Evolutionary conservation across 805 yeast genomes (phyloP).

Genomic region (Saturnispora halmiae): DNA sequence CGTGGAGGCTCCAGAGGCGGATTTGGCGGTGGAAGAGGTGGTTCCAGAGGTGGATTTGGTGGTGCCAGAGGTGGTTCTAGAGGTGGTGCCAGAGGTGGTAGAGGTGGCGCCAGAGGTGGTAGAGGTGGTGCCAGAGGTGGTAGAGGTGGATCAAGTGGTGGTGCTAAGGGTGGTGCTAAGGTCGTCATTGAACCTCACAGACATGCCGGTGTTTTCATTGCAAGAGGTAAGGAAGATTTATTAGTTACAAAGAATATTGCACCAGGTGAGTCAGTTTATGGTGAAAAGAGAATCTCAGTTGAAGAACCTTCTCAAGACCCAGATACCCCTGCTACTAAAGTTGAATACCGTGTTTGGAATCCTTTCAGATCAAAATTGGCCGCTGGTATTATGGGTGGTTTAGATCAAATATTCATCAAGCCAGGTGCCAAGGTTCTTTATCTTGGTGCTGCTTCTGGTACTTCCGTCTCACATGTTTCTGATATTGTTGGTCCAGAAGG

Average conservation of each 20-base stretch:
- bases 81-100: slow-evolving; percentile 41
- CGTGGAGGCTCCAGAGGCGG: slow-evolving; percentile 32
- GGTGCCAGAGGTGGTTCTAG: slow-evolving; percentile 41
- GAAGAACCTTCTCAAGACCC: slow-evolving; percentile 90
- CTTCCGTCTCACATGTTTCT: slow-evolving; percentile 96
- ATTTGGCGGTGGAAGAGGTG: slow-evolving; percentile 26
- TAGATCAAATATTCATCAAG: slow-evolving; percentile 92
- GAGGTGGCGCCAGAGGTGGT: slow-evolving; percentile 38
- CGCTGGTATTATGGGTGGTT: slow-evolving; percentile 99
- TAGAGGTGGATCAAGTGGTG: slow-evolving; percentile 56
- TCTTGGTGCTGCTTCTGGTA: slow-evolving; percentile 99
- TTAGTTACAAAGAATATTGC: slow-evolving; percentile 94
- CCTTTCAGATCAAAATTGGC: slow-evolving; percentile 99
- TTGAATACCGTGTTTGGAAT: slow-evolving; percentile 99
- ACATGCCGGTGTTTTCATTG: slow-evolving; percentile 98
- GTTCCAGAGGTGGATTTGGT: slow-evolving; percentile 46
- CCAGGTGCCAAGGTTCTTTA: slow-evolving; percentile 98
- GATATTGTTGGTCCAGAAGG: slow-evolving; percentile 99
- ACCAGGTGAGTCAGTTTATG: slow-evolving; percentile 98
- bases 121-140: slow-evolving; percentile 56
- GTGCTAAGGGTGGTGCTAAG: slow-evolving; percentile 87
- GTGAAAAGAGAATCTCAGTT: slow-evolving; percentile 90
- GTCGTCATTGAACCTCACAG: slow-evolving; percentile 98
- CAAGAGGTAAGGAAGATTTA: slow-evolving; percentile 99
- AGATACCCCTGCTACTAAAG: slow-evolving; percentile 83